Evolutionary conservation across 2,329 filamentous ascomycete genomes (phyloP).

Genomic region (Cryphonectria radicalis): DNA sequence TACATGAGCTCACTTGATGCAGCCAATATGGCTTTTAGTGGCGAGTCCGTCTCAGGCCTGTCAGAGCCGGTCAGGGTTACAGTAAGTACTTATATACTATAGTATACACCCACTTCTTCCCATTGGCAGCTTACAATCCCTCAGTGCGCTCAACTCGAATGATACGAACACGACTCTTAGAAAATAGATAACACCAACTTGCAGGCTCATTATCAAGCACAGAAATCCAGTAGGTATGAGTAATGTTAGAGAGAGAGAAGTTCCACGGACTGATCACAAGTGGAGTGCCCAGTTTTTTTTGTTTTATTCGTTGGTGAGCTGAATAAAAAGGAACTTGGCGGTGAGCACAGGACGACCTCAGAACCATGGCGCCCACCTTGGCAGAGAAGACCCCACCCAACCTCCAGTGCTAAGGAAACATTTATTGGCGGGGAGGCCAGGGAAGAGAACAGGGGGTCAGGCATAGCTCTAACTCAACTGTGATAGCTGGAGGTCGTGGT

Average conservation of each 20-base stretch:
- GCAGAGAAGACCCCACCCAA: background rate
- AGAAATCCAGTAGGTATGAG: background rate
- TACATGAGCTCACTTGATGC: background rate
- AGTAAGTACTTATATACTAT: background rate
- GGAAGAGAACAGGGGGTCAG: background rate
- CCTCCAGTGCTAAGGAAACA: background rate
- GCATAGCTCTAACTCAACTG: background rate
- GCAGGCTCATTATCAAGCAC: background rate
- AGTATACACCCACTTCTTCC: background rate
- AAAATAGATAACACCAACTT: background rate
- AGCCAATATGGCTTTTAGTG: background rate
- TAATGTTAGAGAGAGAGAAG: background rate
- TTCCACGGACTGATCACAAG: background rate
- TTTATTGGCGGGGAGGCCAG: background rate
- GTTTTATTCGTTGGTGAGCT: background rate
- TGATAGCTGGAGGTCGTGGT: background rate
- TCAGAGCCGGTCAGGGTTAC: background rate
- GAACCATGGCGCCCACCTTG: background rate
- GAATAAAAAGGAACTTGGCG: background rate
- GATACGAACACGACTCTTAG: background rate
- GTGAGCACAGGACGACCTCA: constrained; percentile 6
- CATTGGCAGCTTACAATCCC: background rate
- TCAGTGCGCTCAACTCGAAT: background rate
- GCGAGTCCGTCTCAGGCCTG: background rate
- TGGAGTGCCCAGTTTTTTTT: background rate